Base-by-base conservation (phyloP, 441 rosid species). In the Adansonia gregorii region DNA sequence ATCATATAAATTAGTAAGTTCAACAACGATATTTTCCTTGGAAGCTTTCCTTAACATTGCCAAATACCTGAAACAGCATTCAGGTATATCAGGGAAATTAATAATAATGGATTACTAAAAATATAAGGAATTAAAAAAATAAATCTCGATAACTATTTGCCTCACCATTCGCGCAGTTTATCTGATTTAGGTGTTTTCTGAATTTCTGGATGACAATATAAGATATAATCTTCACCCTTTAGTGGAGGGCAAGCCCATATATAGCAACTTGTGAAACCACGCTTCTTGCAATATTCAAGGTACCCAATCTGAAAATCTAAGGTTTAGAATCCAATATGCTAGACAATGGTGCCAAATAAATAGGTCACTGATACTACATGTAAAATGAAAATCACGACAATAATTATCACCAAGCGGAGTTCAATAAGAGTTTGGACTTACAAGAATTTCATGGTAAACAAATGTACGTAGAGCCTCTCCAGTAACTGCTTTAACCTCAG, bases 231-330 rank as follows among this genome's bases (percentile, higher is more conserved):
- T 91, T 97, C 99, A 24, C 99, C 98, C 89, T 97, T 95, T 20
- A 97, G 80, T 0, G 99, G 99, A 35, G 99, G 99, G 86, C 99
- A 97, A 64, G 99, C 99, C 99, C 99, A 97, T 80, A 97, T 95
- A 78, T 97, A 95, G 87, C 99, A 97, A 86, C 99, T 97, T 8
- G 99, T 93, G 88, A 97, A 97, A 74, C 99, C 99, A 77, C 99
- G 93, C 78, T 87, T 85, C 91, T 95, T 97, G 90, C 99, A 97
- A 82, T 95, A 97, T 76, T 97, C 99, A 67, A 97, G 97, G 86
- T 97, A 97, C 41, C 99, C 99, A 77, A 95, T 97, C 99, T 97
- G 85, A 77, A 83, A 65, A 70, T 66, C 63, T 78, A 43, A 78
- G 55, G n/a, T 14, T 77, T 17, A 63, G 75, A 67, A 35, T 56